Evolutionary conservation across 192 early-diverging fungal genomes (phyloP).

Genomic region (Bifiguratus adelaidae): DNA sequence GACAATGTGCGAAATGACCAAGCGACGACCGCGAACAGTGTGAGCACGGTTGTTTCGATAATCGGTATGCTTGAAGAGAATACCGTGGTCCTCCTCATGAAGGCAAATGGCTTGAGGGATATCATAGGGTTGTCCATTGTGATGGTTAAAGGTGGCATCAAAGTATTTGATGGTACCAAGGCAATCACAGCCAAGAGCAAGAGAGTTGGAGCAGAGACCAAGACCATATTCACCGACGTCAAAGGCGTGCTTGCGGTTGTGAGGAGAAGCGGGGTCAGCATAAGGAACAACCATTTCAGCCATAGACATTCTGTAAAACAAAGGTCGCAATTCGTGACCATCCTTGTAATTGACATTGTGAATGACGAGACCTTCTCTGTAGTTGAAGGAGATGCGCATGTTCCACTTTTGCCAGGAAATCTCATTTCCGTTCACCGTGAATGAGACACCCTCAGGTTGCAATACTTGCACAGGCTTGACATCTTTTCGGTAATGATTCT

Average conservation of each 20-base stretch:
- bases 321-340: slow-evolving; percentile 19
- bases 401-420: slow-evolving; percentile 33
- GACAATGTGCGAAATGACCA: slow-evolving; percentile 25
- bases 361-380: slow-evolving; percentile 26
- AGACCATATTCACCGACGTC: slow-evolving; percentile 31
- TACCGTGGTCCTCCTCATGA: slow-evolving; percentile 25
- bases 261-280: slow-evolving; percentile 16
- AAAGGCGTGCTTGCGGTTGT: slow-evolving; percentile 23
- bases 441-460: slow-evolving; percentile 26
- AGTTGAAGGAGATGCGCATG: slow-evolving; percentile 26
- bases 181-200: slow-evolving; percentile 25
- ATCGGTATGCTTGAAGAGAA: slow-evolving; percentile 27
- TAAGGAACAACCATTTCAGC: slow-evolving; percentile 30
- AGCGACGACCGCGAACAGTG: slow-evolving; percentile 18
- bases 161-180: slow-evolving; percentile 28
- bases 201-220: slow-evolving; percentile 24
- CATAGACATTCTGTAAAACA: slow-evolving; percentile 27
- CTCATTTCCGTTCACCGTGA: slow-evolving; percentile 21
- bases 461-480: slow-evolving; percentile 23
- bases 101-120: slow-evolving; percentile 26
- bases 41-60: slow-evolving; percentile 22
- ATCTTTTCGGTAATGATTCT: slow-evolving; percentile 20
- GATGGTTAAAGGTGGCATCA: slow-evolving; percentile 23
- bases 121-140: slow-evolving; percentile 15
- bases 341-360: slow-evolving; percentile 26